Percentiles rank a stretch among this genome's conserved stretches.
These are phyloP conservation scores for Yarrowia divulgata DNA, from an alignment of 805 yeast species.

Conservation along the genomic window DNA sequence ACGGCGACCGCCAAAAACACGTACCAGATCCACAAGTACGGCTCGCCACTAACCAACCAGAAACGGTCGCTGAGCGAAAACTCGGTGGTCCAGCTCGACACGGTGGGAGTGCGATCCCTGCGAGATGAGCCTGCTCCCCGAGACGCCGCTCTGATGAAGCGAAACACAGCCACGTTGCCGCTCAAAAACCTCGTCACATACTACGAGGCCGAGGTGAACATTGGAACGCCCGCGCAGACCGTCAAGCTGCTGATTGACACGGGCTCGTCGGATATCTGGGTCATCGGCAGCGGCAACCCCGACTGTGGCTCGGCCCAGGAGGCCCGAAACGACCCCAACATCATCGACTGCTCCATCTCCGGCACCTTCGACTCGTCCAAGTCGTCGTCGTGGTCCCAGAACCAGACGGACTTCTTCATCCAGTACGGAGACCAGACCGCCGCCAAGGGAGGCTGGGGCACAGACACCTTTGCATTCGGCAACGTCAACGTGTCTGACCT, in stretches of 20 bases:
- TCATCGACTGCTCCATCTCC: constrained; percentile 45
- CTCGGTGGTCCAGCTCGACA: constrained; percentile 28
- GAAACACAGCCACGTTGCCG: constrained; percentile 25
- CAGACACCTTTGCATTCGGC: constrained; percentile 64
- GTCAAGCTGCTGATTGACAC: constrained; percentile 67
- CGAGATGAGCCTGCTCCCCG: constrained; percentile 23
- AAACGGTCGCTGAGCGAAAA: constrained; percentile 28
- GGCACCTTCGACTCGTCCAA: constrained; percentile 48
- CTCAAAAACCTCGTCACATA: constrained; percentile 39
- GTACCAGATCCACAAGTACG: constrained; percentile 34
- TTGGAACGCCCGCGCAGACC: constrained; percentile 65
- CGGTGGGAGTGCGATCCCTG: neutral
- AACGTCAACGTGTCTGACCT: constrained; percentile 57
- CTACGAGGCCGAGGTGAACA: constrained; percentile 43
- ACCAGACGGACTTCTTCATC: constrained; percentile 45
- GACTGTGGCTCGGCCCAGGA: constrained; percentile 16
- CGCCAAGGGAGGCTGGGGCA: constrained; percentile 67
- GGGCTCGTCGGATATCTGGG: constrained; percentile 75
- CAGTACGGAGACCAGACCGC: constrained; percentile 55
- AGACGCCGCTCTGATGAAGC: constrained; percentile 19
- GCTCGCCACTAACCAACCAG: constrained; percentile 27
- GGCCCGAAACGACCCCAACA: neutral
- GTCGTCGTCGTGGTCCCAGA: constrained; percentile 46
- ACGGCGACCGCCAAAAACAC: constrained; percentile 29
- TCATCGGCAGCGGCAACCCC: constrained; percentile 46